A percentile compares a stretch with the other conserved stretches of the same genome.
Evolutionary conservation across 805 yeast species (phyloP).

Genomic region (Candida xiaguanensis): DNA sequence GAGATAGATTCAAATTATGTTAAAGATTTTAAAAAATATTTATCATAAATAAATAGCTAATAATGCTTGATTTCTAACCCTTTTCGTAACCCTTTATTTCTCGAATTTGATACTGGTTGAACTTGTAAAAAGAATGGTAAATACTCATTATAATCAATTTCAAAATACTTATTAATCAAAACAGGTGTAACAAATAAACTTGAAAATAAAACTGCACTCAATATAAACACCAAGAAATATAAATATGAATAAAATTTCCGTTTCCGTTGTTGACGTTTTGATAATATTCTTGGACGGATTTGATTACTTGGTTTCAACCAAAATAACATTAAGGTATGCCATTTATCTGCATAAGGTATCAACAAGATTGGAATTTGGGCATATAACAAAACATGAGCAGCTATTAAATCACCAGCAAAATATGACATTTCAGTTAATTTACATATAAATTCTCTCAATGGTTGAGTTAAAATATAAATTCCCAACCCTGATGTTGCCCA

Average conservation of each 20-base stretch:
- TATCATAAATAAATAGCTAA: constrained; percentile 9
- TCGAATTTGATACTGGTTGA: constrained; percentile 40
- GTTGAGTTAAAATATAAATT: constrained; percentile 58
- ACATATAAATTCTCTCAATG: constrained; percentile 59
- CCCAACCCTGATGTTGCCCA: constrained; percentile 66
- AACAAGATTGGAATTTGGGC: constrained; percentile 59
- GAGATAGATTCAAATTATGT: constrained; percentile 4
- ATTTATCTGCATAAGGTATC: constrained; percentile 59
- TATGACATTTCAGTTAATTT: constrained; percentile 64
- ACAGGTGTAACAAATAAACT: constrained; percentile 38
- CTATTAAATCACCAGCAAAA: constrained; percentile 60
- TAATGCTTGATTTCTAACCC: constrained; percentile 11
- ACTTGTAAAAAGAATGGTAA: constrained; percentile 38
- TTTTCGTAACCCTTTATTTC: constrained; percentile 34
- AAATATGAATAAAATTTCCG: constrained; percentile 30
- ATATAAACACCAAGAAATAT: constrained; percentile 34
- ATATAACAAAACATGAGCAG: constrained; percentile 57
- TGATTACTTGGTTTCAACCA: constrained; percentile 63
- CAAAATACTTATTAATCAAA: constrained; percentile 27
- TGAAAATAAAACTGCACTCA: constrained; percentile 21
- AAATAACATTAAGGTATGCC: constrained; percentile 64
- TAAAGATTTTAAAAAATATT: neutral
- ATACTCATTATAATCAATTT: constrained; percentile 36
- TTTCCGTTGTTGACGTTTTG: constrained; percentile 40
- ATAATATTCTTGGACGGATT: constrained; percentile 43